A percentile compares a stretch with the other conserved stretches of the same genome.
These are phyloP conservation scores for Crataegus laevigata DNA, from an alignment of 306 rosid species.

Conservation along the genomic window DNA sequence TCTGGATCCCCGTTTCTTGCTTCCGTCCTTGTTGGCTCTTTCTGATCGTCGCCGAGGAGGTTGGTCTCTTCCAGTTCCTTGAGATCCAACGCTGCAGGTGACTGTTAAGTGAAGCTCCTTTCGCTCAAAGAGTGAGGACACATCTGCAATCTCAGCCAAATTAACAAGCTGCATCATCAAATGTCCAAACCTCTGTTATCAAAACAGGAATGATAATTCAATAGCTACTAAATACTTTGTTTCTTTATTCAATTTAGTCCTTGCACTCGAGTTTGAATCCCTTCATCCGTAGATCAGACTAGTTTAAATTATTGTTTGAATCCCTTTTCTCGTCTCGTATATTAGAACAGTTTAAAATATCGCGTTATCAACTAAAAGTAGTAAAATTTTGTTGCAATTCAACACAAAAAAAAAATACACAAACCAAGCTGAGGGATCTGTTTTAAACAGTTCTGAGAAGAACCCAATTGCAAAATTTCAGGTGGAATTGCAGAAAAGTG, in stretches of 20 bases:
- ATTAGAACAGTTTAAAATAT: no score
- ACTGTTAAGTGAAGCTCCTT: constrained; percentile 10
- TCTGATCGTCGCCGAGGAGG: constrained; percentile 8
- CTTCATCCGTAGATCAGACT: no score
- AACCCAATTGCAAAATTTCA: neutral
- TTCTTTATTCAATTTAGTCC: no score
- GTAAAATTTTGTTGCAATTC: neutral
- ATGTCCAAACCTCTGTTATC: neutral
- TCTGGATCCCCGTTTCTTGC: constrained; percentile 12
- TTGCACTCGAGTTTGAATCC: no score
- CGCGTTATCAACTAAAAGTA: neutral
- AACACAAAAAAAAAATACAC: neutral
- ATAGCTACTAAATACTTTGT: no score
- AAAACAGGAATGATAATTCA: neutral
- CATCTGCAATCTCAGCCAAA: constrained; percentile 62
- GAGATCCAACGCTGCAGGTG: constrained; percentile 24
- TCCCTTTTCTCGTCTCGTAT: accelerated
- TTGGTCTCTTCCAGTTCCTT: constrained; percentile 19
- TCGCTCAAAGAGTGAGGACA: constrained; percentile 10
- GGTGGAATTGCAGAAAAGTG: neutral
- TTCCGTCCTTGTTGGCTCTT: constrained; percentile 10
- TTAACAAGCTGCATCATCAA: constrained; percentile 60
- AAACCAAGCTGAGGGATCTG: neutral
- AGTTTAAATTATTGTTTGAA: no score
- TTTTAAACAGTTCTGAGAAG: neutral